phyloP scores from a whole-genome alignment of 2,329 filamentous ascomycete species.

The Corinectria fuckeliana region DNA sequence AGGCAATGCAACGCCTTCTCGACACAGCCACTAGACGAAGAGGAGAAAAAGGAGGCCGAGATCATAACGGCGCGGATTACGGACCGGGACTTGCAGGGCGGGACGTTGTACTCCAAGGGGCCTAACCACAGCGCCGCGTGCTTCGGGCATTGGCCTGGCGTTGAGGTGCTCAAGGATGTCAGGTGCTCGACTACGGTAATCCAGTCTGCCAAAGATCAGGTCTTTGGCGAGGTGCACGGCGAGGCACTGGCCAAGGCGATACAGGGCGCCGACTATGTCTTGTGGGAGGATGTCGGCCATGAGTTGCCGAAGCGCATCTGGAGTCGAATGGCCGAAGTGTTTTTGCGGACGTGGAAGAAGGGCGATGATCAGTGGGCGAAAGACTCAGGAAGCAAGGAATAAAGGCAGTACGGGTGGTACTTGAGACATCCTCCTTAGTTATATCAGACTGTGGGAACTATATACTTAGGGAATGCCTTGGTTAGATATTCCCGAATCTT shows the following conservation, averaged over 20 bases:
- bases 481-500: too few species aligned
- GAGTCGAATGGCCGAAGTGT: slow-evolving; percentile 1
- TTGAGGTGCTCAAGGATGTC: slow-evolving; percentile 29
- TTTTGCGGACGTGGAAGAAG: slow-evolving; percentile 17
- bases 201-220: slow-evolving; percentile 39
- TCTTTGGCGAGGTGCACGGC: slow-evolving; percentile 37
- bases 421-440: too few species aligned
- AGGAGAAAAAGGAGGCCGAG: slow-evolving; percentile 11
- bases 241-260: slow-evolving; percentile 35
- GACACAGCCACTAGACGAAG: slow-evolving; percentile 12
- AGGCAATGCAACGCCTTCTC: slow-evolving; percentile 12
- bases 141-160: slow-evolving; percentile 32
- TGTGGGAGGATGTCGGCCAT: slow-evolving; percentile 32
- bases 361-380: slow-evolving; percentile 11
- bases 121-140: slow-evolving; percentile 37
- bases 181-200: slow-evolving; percentile 39
- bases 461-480: too few species aligned
- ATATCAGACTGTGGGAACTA: too few species aligned
- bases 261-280: slow-evolving; percentile 28
- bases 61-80: not conserved
- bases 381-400: not conserved
- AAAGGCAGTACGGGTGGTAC: too few species aligned
- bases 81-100: slow-evolving; percentile 27
- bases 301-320: slow-evolving; percentile 27
- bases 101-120: slow-evolving; percentile 37